Evolutionary conservation across 139 green algal species (phyloP), one percentile per base, ranked within the genome.

Genomic region (Bryopsis sp.): DNA sequence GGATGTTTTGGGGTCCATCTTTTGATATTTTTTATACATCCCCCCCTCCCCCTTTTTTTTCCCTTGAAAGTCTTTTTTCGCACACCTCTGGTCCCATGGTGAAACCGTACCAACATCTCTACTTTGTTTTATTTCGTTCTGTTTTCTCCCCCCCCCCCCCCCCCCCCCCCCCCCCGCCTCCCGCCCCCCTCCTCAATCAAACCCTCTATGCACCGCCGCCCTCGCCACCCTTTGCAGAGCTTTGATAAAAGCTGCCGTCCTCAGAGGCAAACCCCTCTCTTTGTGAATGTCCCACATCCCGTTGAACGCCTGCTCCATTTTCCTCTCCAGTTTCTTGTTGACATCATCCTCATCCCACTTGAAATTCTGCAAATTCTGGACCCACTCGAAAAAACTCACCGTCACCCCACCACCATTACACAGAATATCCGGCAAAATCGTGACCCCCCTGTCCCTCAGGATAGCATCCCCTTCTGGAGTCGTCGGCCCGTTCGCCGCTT

Each of bases 401-500:
- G 70, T 82, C 31, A 79, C 70, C 57, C 76, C 67, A 28, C 75
- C 79, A 58, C 72, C 73, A 70, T 86, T 85, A 39, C 74, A 73
- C 70, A 86, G 86, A 31, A 89, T 86, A 73, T 91, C 88, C 11
- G 88, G 88, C 35, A 92, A 76, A 35, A 92, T 82, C 0, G 62
- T 72, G 33, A 95, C 88, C 66, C 78, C 84, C 0, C 80, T 72
- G 4, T 89, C 74, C 2, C 84, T 58, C 63, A 95, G 79, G 6
- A 92, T 77, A 26, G 48, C 26, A 72, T 95, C 88, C 2, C 76
- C 88, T 37, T 86, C 80, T 1, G 84, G 81, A 0, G 84, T 93
- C 50, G 81, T 90, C 38, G 89, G 86, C 0, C 84, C 89, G 72
- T 97, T 97, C 64, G 91, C 91, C 1, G 90, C 91, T 75, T 97